Evolutionary conservation across 352 stramenopile species (phyloP), one percentile per base, ranked within the genome.

Genomic region (Pythium folliculosum): DNA sequence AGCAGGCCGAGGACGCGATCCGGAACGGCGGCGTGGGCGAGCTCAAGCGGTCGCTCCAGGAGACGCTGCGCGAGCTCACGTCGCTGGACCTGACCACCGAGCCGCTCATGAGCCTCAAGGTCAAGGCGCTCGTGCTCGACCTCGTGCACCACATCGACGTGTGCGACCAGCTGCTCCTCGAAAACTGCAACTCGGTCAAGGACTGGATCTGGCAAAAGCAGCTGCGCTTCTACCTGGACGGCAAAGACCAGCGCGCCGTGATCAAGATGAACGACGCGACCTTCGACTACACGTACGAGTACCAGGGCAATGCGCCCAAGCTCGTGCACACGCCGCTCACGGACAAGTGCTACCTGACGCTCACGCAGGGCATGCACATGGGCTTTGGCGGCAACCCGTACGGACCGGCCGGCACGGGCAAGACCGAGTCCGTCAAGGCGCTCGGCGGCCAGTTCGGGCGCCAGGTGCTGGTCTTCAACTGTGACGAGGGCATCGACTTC

Each of bases 111-210:
- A 93, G 89, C 63, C 79, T 98, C 45, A 99, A 99, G 60, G 85
- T 97, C 16, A 99, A 98, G 70, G 90, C 88, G 5, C 82, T 99
- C 7, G 90, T 99, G 44, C 73, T 99, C 9, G 96, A 99, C 52
- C 75, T 98, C 3, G 90, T 99, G n/a, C 96, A 99, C 48, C 89
- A 98, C 62, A 96, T 98, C 38, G 95, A 98, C 62, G 89, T 99
- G 0, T 95, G 96, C 47, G 90, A 98, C 45, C 90, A 98, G 51
- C 68, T 98, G 1, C 57, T 90, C 3, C 56, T 38, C 3, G 82
- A 71, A 1, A 86, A 85, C 67, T 92, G 87, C 45, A 73, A 77
- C 14, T 82, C 69, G 5, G 60, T 75, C 37, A 67, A 73, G 32
- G 78, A 94, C 52, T 97, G 90, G 90, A 73, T 77, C 45, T 97